Percentiles rank a stretch among this genome's conserved stretches.
Evolutionary conservation across 441 rosid genomes (phyloP).

Genomic region (Corymbia calophylla): DNA sequence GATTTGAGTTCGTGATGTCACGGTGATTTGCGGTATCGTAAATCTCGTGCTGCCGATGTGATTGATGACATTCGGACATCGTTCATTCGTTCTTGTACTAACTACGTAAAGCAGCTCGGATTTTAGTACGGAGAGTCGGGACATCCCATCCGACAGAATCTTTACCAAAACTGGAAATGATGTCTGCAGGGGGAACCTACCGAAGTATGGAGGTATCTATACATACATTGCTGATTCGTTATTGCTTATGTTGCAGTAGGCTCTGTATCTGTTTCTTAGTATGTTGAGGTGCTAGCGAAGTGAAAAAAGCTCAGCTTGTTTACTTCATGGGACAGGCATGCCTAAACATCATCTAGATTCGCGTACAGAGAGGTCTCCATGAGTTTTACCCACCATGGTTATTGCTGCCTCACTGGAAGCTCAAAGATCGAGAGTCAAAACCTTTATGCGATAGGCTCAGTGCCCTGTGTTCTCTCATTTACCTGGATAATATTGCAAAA

Average conservation of each 20-base stretch:
- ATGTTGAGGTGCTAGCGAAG: not conserved
- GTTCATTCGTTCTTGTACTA: not conserved
- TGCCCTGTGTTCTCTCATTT: not conserved
- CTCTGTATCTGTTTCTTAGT: not conserved
- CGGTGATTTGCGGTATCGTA: not conserved
- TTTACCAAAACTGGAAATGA: not conserved
- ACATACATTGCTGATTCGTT: not conserved
- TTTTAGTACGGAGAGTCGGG: not conserved
- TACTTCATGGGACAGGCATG: not conserved
- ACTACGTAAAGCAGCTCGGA: not conserved
- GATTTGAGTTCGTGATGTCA: not conserved
- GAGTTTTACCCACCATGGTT: not conserved
- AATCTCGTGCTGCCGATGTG: fast-evolving
- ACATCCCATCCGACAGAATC: not conserved
- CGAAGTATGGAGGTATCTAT: not conserved
- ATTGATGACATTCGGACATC: not conserved
- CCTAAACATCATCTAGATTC: not conserved
- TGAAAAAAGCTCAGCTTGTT: not conserved
- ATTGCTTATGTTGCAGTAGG: not conserved
- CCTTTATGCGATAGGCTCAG: not conserved
- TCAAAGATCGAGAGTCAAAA: not conserved
- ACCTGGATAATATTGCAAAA: not conserved
- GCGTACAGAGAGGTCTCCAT: not conserved
- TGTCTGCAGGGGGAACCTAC: not conserved
- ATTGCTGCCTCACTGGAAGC: not conserved